Percentiles rank a stretch among this genome's conserved stretches.
phyloP scores from a whole-genome alignment of 139 green algal genomes.

The Chlorella sp. region DNA sequence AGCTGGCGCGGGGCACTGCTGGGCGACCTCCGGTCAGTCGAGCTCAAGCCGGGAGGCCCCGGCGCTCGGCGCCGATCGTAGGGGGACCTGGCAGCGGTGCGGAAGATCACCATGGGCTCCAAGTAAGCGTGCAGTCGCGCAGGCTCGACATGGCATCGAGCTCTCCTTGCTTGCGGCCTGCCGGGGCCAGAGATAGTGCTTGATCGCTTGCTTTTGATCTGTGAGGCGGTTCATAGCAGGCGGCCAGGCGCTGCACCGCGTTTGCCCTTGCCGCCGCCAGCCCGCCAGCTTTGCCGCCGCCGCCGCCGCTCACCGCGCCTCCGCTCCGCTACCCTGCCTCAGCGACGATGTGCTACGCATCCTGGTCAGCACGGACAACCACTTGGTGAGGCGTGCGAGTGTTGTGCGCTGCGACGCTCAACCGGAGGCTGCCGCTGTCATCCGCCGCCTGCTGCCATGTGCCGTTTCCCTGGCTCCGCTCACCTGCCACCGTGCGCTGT shows the following conservation, averaged over 20 bases:
- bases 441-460: background rate
- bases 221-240: too few relatives aligned
- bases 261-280: background rate
- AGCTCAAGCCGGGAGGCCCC: too few relatives aligned
- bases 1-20: too few relatives aligned
- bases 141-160: background rate
- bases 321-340: background rate
- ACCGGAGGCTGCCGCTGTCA: background rate
- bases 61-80: too few relatives aligned
- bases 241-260: too few relatives aligned
- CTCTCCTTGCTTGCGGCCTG: background rate
- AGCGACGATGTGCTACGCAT: constrained; percentile 67
- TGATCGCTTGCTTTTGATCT: too few relatives aligned
- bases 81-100: too few relatives aligned
- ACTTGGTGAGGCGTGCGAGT: constrained; percentile 72
- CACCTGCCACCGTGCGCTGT: background rate
- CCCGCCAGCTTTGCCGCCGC: background rate
- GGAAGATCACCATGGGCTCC: background rate
- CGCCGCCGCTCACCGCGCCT: background rate
- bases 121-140: background rate
- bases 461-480: too few relatives aligned
- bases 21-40: too few relatives aligned
- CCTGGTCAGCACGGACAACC: constrained; percentile 96
- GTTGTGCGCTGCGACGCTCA: background rate
- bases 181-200: background rate